Percentiles rank a stretch among this genome's conserved stretches.
Evolutionary conservation across 768 basidiomycete genomes (phyloP).

Genomic region (Lentinula boryana): DNA sequence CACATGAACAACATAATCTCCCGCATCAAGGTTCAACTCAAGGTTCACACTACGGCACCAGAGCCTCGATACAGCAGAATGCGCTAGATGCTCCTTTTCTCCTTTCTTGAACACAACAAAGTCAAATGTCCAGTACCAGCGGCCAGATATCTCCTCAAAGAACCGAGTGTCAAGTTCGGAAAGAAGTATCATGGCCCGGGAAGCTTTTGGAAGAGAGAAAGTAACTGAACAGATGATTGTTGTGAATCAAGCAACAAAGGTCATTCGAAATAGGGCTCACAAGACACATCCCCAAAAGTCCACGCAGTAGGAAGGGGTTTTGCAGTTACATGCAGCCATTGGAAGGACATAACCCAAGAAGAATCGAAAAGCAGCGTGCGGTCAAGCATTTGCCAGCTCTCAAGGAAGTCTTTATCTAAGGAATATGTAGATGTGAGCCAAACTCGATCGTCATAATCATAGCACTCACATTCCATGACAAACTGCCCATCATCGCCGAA

Average conservation of each 20-base stretch:
- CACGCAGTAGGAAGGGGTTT: slow-evolving; percentile 42
- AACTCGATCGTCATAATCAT: not conserved
- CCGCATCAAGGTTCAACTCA: slow-evolving; percentile 32
- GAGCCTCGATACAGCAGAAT: slow-evolving; percentile 25
- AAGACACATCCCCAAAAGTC: slow-evolving; percentile 47
- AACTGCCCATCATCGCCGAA: slow-evolving; percentile 52
- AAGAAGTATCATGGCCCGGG: slow-evolving; percentile 39
- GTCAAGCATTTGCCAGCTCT: slow-evolving; percentile 38
- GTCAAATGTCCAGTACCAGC: slow-evolving; percentile 35
- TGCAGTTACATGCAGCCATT: slow-evolving; percentile 40
- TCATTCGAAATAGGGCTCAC: slow-evolving; percentile 10
- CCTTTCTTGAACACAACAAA: slow-evolving; percentile 42
- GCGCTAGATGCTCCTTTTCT: slow-evolving; percentile 24
- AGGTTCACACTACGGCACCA: slow-evolving; percentile 30
- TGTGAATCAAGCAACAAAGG: not conserved
- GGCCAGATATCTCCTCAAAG: slow-evolving; percentile 33
- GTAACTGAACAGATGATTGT: slow-evolving; percentile 26
- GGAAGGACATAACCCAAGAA: slow-evolving; percentile 40
- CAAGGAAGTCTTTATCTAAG: slow-evolving; percentile 40
- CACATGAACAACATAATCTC: slow-evolving; percentile 37
- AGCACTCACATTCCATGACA: slow-evolving; percentile 43
- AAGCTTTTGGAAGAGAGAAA: slow-evolving; percentile 29
- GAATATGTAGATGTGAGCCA: not conserved
- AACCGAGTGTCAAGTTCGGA: slow-evolving; percentile 40
- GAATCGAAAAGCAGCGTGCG: slow-evolving; percentile 41